Evolutionary conservation across 163 green algal genomes (phyloP), one percentile per base, ranked within the genome.

Genomic region (Chlamydomonas reinhardtii): DNA sequence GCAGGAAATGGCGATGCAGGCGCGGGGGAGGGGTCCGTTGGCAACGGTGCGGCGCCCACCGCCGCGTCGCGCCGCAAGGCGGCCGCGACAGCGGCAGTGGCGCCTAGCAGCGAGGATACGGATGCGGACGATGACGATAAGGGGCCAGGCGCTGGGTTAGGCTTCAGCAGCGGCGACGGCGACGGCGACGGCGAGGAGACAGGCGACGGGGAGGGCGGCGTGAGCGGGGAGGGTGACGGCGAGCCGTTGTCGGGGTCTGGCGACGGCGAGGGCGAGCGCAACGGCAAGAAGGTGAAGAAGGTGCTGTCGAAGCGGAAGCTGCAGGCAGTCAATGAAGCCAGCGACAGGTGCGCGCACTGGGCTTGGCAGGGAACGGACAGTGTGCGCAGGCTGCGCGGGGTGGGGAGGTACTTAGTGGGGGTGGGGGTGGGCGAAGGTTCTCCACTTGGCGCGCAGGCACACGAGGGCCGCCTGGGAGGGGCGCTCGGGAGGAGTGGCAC

Each of bases 261-360:
- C 31, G 69, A 73, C 17, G 37, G 32, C 43, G 34, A 25, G 11
- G 31, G 31, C 39, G 37, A 32, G 54, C 35, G 62, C 70, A 5
- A 22, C 1, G 31, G 27, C 61, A 86, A 89, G 70, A 88, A 77
- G 73, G 1, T 48, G 4, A 90, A 89, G 35, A 94, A 93, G 70
- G 85, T 94, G 52, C 88, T 93, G 35, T 74, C 76, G 32, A 71
- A 74, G 34, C 74, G 90, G 66, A 89, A 89, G 62, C 70, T 91
- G 19, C 54, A 82, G 74, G 48, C 69, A 16, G 37, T 92, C 25
- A 93, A 93, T 24, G 79, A 89, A 75, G 84, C 89, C 48, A 74
- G 89, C 52, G 85, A 90, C 39, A 32, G 72, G 82, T 87, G 59
- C 27, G 59, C 27, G 82, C 32, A 56, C 39, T 48, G 48, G 48